Evolutionary conservation across 352 stramenopile species (phyloP).

Genomic region (Plasmopara viticola): DNA sequence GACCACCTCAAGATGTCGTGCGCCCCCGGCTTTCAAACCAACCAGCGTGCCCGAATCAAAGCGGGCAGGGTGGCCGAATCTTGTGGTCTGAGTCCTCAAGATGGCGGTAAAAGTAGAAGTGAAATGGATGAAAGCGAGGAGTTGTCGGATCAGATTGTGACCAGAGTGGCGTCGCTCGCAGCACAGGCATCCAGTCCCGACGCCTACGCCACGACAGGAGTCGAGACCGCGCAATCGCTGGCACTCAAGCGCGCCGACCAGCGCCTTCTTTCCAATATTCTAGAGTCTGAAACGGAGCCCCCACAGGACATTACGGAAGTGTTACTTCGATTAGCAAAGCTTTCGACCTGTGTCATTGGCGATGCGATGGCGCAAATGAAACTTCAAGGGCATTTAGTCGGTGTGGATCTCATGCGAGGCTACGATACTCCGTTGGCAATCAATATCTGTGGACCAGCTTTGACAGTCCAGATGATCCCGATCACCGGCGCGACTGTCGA

Average conservation of each 20-base stretch:
- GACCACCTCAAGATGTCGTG: slow-evolving; percentile 76
- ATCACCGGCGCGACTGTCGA: slow-evolving; percentile 31
- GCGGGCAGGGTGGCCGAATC: background rate
- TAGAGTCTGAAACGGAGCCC: slow-evolving; percentile 41
- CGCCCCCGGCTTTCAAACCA: slow-evolving; percentile 70
- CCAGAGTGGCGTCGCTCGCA: slow-evolving; percentile 18
- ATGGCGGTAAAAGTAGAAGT: slow-evolving; percentile 5
- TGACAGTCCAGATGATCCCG: slow-evolving; percentile 77
- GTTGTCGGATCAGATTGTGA: slow-evolving; percentile 5
- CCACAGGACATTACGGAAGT: slow-evolving; percentile 24
- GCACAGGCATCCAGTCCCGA: slow-evolving; percentile 17
- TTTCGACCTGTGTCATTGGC: slow-evolving; percentile 75
- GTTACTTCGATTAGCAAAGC: slow-evolving; percentile 68
- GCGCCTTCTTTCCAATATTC: slow-evolving; percentile 54
- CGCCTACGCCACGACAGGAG: slow-evolving; percentile 4
- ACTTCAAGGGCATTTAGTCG: slow-evolving; percentile 72
- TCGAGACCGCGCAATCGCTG: slow-evolving; percentile 15
- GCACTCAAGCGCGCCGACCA: slow-evolving; percentile 45
- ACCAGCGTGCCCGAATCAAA: slow-evolving; percentile 38
- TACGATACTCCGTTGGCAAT: slow-evolving; percentile 65
- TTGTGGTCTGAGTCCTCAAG: background rate
- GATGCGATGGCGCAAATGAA: slow-evolving; percentile 78
- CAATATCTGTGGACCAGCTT: slow-evolving; percentile 74
- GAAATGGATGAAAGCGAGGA: slow-evolving; percentile 3
- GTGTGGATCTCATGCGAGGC: slow-evolving; percentile 62